Evolutionary conservation across 75 land plant species (phyloP), one percentile per base, ranked within the genome.

Genomic region (Isoetes taiwanensis): DNA sequence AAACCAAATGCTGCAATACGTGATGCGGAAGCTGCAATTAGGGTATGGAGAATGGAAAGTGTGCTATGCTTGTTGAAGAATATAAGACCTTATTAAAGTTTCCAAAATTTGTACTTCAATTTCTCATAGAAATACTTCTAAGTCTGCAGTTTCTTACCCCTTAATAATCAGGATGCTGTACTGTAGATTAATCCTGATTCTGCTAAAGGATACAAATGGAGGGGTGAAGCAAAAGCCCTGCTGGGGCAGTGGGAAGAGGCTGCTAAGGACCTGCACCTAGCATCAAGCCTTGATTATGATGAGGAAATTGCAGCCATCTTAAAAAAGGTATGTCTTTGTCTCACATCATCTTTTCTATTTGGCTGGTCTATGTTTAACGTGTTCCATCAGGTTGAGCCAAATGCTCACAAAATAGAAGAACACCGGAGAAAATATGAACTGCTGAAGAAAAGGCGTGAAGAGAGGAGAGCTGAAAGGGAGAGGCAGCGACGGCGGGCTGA

Each of bases 1-100:
- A 93, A 93, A 56, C 98, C 98, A 21, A 93, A 87, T 78, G 96
- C 98, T 68, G 96, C 98, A 24, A 88, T 88, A 40, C 78, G 90
- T 9, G 98, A 93, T 84, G 98, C 98, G 32, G 74, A 62, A 74
- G 98, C 96, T 27, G 98, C 98, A 52, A 55, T 93, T 14, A 77
- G 88, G 89, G 98, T 93, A 63, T 28, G 6, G 31, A 6, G 33
- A 58, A 9, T 8, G 3, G 56, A 53, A 11, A 8, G 6, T 50
- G 8, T 1, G 21, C n/a, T 31, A 39, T 55, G 27, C 27, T 27
- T 48, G 8, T 48, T 54, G n/a, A n/a, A n/a, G n/a, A n/a, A n/a
- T n/a, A n/a, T n/a, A n/a, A n/a, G n/a, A n/a, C n/a, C n/a, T n/a
- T n/a, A n/a, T n/a, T n/a, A n/a, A n/a, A n/a, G n/a, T n/a, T n/a